Evolutionary conservation across 2,329 filamentous ascomycete genomes (phyloP).

Genomic region (Dendryphion nanum): DNA sequence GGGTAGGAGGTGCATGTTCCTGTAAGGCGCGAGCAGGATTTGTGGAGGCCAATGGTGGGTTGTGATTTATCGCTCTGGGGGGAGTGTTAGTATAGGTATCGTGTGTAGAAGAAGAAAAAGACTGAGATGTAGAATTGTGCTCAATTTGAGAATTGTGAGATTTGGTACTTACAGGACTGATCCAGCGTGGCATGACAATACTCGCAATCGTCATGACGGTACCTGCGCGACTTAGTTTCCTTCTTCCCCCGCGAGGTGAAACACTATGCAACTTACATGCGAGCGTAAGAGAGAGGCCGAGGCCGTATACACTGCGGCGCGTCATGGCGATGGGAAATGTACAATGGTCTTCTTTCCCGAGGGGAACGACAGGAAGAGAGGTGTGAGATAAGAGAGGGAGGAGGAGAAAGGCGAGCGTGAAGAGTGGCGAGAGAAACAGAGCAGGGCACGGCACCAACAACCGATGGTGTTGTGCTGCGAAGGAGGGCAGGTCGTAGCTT

Average conservation of each 20-base stretch:
- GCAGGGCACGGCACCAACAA: too few relatives aligned
- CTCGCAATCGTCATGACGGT: constrained; percentile 69
- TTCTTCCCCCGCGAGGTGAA: neutral
- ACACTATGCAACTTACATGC: constrained; percentile 32
- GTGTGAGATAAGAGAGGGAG: neutral
- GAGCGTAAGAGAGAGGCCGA: constrained; percentile 48
- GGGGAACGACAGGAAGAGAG: neutral
- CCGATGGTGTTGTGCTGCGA: neutral
- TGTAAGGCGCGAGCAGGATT: constrained; percentile 70
- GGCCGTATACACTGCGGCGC: constrained; percentile 48
- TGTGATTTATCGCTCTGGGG: constrained; percentile 33
- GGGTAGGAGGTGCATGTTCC: constrained; percentile 67
- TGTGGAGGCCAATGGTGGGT: constrained; percentile 71
- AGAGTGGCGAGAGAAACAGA: too few relatives aligned
- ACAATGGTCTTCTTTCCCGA: neutral
- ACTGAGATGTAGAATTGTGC: too few relatives aligned
- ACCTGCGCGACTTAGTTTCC: constrained; percentile 48
- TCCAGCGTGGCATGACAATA: constrained; percentile 70
- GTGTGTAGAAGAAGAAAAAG: neutral
- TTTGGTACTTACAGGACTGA: constrained; percentile 47
- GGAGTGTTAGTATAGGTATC: constrained; percentile 6
- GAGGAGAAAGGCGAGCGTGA: too few relatives aligned
- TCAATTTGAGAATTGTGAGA: too few relatives aligned
- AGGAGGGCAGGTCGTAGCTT: neutral
- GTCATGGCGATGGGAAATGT: constrained; percentile 42